These are phyloP conservation scores for Phytophthora chlamydospora DNA, from an alignment of 352 stramenopile genomes.

Conservation along the genomic window DNA sequence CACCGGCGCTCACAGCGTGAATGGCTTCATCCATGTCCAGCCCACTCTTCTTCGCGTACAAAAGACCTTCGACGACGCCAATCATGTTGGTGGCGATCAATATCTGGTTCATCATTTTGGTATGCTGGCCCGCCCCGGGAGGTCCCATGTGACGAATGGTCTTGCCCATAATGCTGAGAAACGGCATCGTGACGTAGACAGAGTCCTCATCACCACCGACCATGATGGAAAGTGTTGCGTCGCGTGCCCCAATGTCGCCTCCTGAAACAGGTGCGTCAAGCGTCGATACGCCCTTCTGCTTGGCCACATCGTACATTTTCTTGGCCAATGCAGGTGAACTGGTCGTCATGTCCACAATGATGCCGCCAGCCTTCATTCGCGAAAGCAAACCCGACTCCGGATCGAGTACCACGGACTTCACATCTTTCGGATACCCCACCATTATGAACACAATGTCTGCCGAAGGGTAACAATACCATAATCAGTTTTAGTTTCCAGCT, in stretches of 20 bases:
- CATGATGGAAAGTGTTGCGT: conserved; percentile 91
- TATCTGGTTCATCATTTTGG: conserved; percentile 94
- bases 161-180: conserved; percentile 91
- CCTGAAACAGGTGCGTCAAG: conserved; percentile 88
- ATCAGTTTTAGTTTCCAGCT: neutral
- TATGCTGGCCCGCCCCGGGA: conserved; percentile 84
- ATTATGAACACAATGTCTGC: conserved; percentile 92
- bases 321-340: conserved; percentile 88
- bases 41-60: conserved; percentile 89
- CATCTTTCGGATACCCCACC: conserved; percentile 87
- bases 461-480: neutral
- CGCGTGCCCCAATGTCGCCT: conserved; percentile 88
- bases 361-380: conserved; percentile 76
- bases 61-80: conserved; percentile 85
- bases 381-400: conserved; percentile 66
- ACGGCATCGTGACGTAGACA: conserved; percentile 82
- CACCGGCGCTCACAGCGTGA: conserved; percentile 80
- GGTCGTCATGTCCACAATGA: conserved; percentile 93
- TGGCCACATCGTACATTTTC: conserved; percentile 83
- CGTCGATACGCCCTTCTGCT: conserved; percentile 72
- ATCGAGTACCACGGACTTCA: conserved; percentile 79
- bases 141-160: conserved; percentile 90
- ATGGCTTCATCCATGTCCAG: conserved; percentile 91
- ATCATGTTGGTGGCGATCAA: conserved; percentile 91
- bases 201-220: conserved; percentile 87